These are phyloP conservation scores for Dendrostoma leiphaemia DNA, from an alignment of 2,329 filamentous ascomycete genomes.

Conservation along the genomic window DNA sequence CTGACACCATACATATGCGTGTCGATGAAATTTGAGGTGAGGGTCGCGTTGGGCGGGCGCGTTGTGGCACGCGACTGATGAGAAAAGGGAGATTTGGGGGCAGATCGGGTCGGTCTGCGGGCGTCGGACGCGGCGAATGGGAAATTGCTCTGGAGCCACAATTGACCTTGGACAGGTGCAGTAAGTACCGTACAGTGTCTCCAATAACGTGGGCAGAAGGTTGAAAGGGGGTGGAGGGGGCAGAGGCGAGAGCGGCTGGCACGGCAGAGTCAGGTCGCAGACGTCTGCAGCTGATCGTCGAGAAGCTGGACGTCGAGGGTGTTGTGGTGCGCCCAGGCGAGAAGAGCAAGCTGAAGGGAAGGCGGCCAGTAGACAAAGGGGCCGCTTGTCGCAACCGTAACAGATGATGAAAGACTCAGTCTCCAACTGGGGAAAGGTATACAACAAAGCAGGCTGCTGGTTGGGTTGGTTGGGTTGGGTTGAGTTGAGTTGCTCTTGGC, in stretches of 20 bases:
- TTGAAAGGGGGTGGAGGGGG: background rate
- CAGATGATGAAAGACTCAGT: background rate
- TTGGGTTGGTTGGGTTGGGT: no score
- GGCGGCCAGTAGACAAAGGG: background rate
- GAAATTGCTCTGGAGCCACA: slow-evolving; percentile 9
- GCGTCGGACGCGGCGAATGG: slow-evolving; percentile 10
- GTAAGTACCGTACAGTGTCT: no score
- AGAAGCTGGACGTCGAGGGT: background rate
- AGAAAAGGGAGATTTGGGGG: slow-evolving; percentile 12
- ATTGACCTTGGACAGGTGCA: slow-evolving; percentile 7
- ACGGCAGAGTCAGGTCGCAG: background rate
- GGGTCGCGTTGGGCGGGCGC: slow-evolving; percentile 14
- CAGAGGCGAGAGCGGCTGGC: background rate
- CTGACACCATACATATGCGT: slow-evolving; percentile 36
- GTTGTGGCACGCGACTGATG: slow-evolving; percentile 18
- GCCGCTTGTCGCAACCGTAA: background rate
- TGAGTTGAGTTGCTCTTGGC: no score
- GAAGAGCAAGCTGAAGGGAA: background rate
- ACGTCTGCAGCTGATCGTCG: background rate
- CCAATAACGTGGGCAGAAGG: slow-evolving; percentile 2
- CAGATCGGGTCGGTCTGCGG: background rate
- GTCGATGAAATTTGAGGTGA: slow-evolving; percentile 9
- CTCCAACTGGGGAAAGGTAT: background rate
- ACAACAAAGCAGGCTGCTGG: background rate
- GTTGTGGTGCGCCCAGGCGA: background rate